These are phyloP conservation scores for Linnemannia exigua DNA, from an alignment of 192 early-diverging fungal genomes.

Conservation along the genomic window DNA sequence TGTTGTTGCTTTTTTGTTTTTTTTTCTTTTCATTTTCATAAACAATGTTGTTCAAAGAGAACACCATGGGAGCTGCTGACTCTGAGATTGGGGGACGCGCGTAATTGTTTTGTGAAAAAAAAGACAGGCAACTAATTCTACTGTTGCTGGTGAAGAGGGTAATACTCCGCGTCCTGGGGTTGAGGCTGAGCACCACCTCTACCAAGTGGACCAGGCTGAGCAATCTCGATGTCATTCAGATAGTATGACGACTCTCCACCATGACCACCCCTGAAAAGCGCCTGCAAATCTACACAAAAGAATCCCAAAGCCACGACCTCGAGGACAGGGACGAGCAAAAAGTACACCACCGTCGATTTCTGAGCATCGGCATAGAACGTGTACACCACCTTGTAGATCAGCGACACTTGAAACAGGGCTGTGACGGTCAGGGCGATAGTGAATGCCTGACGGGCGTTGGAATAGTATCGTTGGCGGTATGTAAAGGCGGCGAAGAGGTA, in stretches of 20 bases:
- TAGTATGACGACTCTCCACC: not conserved
- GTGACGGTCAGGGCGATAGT: not conserved
- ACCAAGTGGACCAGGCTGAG: not conserved
- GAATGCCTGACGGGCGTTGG: conserved; percentile 12
- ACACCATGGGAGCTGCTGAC: too few species aligned
- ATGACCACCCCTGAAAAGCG: conserved; percentile 12
- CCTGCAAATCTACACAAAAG: conserved; percentile 16
- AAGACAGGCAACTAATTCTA: not conserved
- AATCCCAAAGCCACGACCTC: conserved; percentile 4
- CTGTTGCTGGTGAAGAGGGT: not conserved
- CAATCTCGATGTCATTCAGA: not conserved
- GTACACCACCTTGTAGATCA: conserved; percentile 30
- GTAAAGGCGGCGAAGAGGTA: conserved; percentile 15
- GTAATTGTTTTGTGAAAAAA: too few species aligned
- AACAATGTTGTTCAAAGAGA: too few species aligned
- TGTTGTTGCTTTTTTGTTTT: too few species aligned
- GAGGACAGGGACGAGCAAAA: conserved; percentile 9
- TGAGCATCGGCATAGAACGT: conserved; percentile 10
- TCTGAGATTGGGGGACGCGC: too few species aligned
- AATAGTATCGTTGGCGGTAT: conserved; percentile 7
- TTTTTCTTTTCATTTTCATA: too few species aligned
- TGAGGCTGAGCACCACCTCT: not conserved
- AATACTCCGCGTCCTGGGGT: not conserved
- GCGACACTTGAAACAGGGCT: conserved; percentile 4
- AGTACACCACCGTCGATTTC: conserved; percentile 4